Evolutionary conservation across 139 green algal species (phyloP), one percentile per base, ranked within the genome.

Genomic region (Coelastrella sp.): DNA sequence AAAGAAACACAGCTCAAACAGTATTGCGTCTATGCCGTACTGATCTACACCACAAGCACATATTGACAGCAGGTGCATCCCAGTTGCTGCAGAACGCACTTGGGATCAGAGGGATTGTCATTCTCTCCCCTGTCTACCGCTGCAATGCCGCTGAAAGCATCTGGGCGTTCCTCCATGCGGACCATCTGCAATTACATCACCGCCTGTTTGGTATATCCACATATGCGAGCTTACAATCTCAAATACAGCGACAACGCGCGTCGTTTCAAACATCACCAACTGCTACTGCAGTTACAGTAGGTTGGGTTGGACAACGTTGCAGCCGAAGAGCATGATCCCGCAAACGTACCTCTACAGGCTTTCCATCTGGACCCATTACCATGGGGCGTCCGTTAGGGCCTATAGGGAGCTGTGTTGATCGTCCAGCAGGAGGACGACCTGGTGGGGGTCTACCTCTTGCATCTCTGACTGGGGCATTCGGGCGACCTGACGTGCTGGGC

Each of bases 141-240:
- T 38, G 92, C 91, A 19, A 95, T 89, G 6, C 91, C 92, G 7
- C 77, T 86, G 87, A 91, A 95, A 1, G 91, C 89, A n/a, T 93
- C 91, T 6, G 89, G 75, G 0, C 85, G 82, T 0, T 71, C 73
- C 4, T 85, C 87, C 50, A 92, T 75, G 2, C 50, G 71, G 35
- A 92, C 87, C 45, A 92, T 88, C 89, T 92, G 85, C 40, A 67
- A 27, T n/a, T n/a, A n/a, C n/a, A n/a, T n/a, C n/a, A n/a, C n/a
- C n/a, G n/a, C n/a, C n/a, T n/a, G n/a, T n/a, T n/a, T n/a, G n/a
- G n/a, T n/a, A n/a, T n/a, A n/a, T n/a, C n/a, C n/a, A n/a, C n/a
- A n/a, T n/a, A n/a, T n/a, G n/a, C n/a, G n/a, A n/a, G n/a, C n/a
- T n/a, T n/a, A n/a, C n/a, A n/a, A n/a, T n/a, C n/a, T n/a, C n/a